Base-by-base conservation (phyloP, 2,329 filamentous ascomycete species). In the Calonectria hongkongensis region DNA sequence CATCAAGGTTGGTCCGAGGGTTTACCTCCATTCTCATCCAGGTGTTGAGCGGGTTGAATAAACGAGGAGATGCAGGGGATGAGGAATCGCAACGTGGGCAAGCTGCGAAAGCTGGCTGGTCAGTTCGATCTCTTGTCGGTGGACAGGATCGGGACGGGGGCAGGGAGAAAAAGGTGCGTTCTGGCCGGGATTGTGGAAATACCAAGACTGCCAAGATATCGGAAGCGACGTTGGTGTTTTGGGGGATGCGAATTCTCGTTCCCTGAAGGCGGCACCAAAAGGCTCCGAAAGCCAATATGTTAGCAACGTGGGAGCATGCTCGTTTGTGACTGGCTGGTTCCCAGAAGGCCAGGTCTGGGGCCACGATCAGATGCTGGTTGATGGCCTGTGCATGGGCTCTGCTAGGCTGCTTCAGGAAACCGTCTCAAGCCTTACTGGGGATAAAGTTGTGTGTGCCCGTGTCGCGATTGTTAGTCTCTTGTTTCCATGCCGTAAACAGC, bases 211-310 rank as follows among this genome's bases (percentile, higher is more conserved):
- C 51, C 51, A 56, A 56, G 51, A 56, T 36, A 28, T 56, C 51
- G 30, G 51, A 56, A 30, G 30, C 51, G 51, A 56, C 51, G 51
- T 56, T 56, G 51, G 51, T 56, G 51, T 56, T 56, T 56, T 56
- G 30, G 30, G 16, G 28, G 51, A 21, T 56, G 51, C 33, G 33
- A 36, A 36, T 36, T 36, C 8, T 36, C 33, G 33, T 36, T 36
- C 12, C 21, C 21, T 21, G 21, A 21, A 21, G 21, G 21, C 21
- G 21, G 12, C 33, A 36, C 7, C 45, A 25, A 21, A 27, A 21
- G 47, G 51, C 67, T 36, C 75, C 73, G 70, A 72, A 72, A 79
- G 72, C 77, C 77, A 79, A 79, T 79, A 75, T 79, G 47, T 47
- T 62, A 60, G 51, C 68, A 76, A 79, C 77, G 77, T 79, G 77